Percentiles rank a stretch among this genome's conserved stretches.
phyloP scores from a whole-genome alignment of 106 monocot species.

The Platanthera zijinensis region DNA sequence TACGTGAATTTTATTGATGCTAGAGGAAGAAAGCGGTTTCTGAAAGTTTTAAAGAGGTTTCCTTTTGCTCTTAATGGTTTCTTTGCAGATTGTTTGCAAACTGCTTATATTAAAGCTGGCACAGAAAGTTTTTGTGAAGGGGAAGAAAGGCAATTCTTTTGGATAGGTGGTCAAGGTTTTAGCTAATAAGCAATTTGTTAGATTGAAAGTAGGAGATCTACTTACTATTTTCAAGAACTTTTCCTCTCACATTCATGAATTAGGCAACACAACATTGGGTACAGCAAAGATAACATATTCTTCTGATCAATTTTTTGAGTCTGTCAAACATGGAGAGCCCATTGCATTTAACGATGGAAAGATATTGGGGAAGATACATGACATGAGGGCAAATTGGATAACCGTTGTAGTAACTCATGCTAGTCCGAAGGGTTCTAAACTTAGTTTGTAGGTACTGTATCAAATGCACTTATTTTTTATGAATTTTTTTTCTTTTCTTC shows the following conservation, averaged over 20 bases:
- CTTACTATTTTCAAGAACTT: slow-evolving; percentile 23
- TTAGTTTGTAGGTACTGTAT: too few species aligned
- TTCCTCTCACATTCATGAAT: neutral
- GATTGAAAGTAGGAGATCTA: slow-evolving; percentile 29
- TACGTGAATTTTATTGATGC: slow-evolving; percentile 24
- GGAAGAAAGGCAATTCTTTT: slow-evolving; percentile 15
- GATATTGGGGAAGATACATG: too few species aligned
- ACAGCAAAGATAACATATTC: slow-evolving; percentile 22
- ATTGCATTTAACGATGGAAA: too few species aligned
- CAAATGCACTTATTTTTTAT: too few species aligned
- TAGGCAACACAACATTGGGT: neutral
- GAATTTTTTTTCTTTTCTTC: too few species aligned
- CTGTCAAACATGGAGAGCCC: slow-evolving; percentile 37
- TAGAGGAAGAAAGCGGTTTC: slow-evolving; percentile 26
- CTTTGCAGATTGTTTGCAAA: slow-evolving; percentile 23
- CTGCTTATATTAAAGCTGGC: slow-evolving; percentile 27
- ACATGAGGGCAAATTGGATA: too few species aligned
- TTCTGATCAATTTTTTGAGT: slow-evolving; percentile 28
- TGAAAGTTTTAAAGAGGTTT: slow-evolving; percentile 16
- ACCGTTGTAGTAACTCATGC: too few species aligned
- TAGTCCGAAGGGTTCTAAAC: too few species aligned
- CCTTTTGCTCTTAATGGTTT: slow-evolving; percentile 20
- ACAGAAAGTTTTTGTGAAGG: slow-evolving; percentile 25
- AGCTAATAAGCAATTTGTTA: slow-evolving; percentile 21
- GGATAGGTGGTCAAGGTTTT: slow-evolving; percentile 25